Conservation (phyloP, 257 asterid genomes). For the Scutellaria galericulata region DNA sequence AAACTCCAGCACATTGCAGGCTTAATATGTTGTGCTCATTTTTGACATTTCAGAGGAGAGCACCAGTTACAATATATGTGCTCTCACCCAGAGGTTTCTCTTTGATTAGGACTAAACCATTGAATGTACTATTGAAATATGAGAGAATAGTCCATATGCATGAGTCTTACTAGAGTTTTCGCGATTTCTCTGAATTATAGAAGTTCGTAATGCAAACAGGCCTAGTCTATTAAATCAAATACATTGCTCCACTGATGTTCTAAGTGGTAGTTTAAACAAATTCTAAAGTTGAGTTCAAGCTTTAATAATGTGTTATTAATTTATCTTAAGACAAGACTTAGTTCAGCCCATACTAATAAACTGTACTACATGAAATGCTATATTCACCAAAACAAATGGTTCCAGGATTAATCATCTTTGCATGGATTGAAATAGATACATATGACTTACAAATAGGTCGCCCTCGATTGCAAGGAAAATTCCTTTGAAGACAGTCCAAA, state of each 20-base stretch:
- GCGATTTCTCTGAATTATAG: neutral
- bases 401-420: neutral
- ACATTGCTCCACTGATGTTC: neutral
- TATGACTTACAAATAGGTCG: slow-evolving; percentile 59
- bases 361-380: neutral
- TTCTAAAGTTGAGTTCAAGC: neutral
- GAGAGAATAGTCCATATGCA: neutral
- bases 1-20: slow-evolving; percentile 3
- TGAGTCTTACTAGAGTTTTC: neutral
- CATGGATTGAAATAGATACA: neutral
- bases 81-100: neutral
- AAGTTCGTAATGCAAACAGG: neutral
- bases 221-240: neutral
- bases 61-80: neutral
- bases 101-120: neutral
- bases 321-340: neutral
- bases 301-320: neutral
- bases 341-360: neutral
- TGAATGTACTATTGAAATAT: neutral
- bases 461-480: slow-evolving; percentile 71
- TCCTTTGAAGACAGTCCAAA: slow-evolving; percentile 71
- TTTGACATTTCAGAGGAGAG: neutral
- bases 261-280: neutral
- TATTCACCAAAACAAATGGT: neutral
- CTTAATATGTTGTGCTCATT: neutral